Base-by-base conservation (phyloP, 176 grass and related monocot species). In the Melocanna baccifera region DNA sequence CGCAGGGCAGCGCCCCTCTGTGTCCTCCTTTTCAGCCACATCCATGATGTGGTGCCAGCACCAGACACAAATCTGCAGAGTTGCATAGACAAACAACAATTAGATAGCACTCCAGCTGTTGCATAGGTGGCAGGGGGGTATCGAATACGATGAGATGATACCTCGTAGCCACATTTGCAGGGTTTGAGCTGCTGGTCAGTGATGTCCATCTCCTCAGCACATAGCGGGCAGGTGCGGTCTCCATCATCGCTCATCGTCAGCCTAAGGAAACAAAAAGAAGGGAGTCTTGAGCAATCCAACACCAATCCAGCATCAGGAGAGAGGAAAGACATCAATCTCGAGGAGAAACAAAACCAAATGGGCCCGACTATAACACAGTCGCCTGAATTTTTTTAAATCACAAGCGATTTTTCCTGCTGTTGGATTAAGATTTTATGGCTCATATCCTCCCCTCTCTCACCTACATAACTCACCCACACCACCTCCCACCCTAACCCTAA, bases 41-140 rank as follows among this genome's bases (percentile, higher is more conserved):
- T 95, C 93, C 77, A 93, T 98, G 85, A 98, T 92, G 42, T 98
- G 96, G 85, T 98, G 96, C 93, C 91, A 98, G 58, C 96, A 98
- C 93, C 93, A 98, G 45, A 95, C 91, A 81, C 96, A 98, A 77
- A 98, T 93, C 93, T 98, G 73, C 42, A 71, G 14, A 75, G 53
- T 14, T 32, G 15, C 65, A 57, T 22, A 28, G 51, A 62, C 6
- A 86, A 6, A 41, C 15, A 36, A 36, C 34, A 13, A 45, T 78
- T 25, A 78, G 1, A 20, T 15, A 42, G 16, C 58, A 15, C 4
- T 9, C 40, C 43, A 41, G 63, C 47, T 50, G 68, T 19, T 32
- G 32, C 43, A 20, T 5, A 14, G 14, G 15, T 15, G n/a, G 23
- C 12, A 77, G 46, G 30, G n/a, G 3, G 11, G 34, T 36, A n/a